A percentile compares a stretch with the other conserved stretches of the same genome.
Conservation (phyloP, 768 basidiomycete species). For the Suillus subalutaceus region DNA sequence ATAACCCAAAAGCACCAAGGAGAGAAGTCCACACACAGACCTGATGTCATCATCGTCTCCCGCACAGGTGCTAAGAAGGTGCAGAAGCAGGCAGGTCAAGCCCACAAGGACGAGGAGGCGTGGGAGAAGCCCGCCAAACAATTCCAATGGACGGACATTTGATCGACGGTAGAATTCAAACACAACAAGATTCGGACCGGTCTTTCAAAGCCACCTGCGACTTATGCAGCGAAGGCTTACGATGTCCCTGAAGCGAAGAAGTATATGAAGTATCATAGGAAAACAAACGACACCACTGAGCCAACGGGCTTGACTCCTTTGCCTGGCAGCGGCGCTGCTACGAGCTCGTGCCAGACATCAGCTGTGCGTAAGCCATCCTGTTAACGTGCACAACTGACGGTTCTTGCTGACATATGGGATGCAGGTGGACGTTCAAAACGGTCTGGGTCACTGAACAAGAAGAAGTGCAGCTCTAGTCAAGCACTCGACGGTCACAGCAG, state of each 20-base stretch:
- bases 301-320: neutral
- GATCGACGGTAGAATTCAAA: slow-evolving; percentile 4
- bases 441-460: neutral
- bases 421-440: neutral
- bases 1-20: neutral
- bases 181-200: neutral
- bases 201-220: neutral
- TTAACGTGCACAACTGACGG: neutral
- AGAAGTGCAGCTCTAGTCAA: neutral
- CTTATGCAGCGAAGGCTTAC: neutral
- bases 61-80: neutral
- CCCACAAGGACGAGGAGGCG: neutral
- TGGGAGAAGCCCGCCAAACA: neutral
- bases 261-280: neutral
- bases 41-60: slow-evolving; percentile 1
- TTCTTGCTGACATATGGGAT: neutral
- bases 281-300: neutral
- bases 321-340: neutral
- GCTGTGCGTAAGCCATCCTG: neutral
- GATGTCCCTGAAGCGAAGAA: neutral
- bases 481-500: neutral
- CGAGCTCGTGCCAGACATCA: neutral
- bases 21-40: neutral
- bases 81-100: neutral
- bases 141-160: neutral